Conservation (phyloP, 1,284 basidiomycete species). For the Leccinum angustisporum region DNA sequence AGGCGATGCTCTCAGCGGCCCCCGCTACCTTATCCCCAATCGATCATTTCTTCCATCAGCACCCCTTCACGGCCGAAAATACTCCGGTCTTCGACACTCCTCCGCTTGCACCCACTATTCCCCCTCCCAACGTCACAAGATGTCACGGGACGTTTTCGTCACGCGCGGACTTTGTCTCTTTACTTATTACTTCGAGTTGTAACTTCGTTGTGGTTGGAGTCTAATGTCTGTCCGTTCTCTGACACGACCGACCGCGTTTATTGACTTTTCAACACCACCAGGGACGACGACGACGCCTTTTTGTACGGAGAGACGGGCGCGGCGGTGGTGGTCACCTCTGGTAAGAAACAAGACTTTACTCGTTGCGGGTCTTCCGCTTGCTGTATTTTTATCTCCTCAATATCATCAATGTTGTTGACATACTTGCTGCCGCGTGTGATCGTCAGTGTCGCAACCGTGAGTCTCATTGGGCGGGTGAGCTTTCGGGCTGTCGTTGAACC, state of each 20-base stretch:
- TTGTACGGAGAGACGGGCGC: slow-evolving; percentile 61
- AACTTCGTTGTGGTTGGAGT: slow-evolving; percentile 18
- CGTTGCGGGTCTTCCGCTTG: slow-evolving; percentile 24
- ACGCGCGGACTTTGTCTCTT: slow-evolving; percentile 32
- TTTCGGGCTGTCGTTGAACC: slow-evolving; percentile 19
- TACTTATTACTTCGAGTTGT: background rate
- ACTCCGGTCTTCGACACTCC: too few species aligned
- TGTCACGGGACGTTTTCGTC: slow-evolving; percentile 25
- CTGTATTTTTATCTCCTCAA: slow-evolving; percentile 39
- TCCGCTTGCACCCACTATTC: too few species aligned
- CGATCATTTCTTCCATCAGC: too few species aligned
- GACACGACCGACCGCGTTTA: slow-evolving; percentile 14
- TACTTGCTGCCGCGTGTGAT: slow-evolving; percentile 37
- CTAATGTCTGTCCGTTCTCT: slow-evolving; percentile 32
- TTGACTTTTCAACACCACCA: slow-evolving; percentile 30
- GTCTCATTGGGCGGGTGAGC: slow-evolving; percentile 33
- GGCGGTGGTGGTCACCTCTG: slow-evolving; percentile 40
- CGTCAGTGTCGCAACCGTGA: slow-evolving; percentile 57
- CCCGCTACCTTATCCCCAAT: too few species aligned
- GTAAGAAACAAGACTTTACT: slow-evolving; percentile 40
- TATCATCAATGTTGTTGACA: slow-evolving; percentile 39
- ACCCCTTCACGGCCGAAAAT: too few species aligned
- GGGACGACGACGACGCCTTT: slow-evolving; percentile 76
- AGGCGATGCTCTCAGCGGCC: too few species aligned
- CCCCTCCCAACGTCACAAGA: slow-evolving; percentile 18